These are phyloP conservation scores for Pterula multifida DNA, from an alignment of 1,284 basidiomycete species.

Conservation along the genomic window DNA sequence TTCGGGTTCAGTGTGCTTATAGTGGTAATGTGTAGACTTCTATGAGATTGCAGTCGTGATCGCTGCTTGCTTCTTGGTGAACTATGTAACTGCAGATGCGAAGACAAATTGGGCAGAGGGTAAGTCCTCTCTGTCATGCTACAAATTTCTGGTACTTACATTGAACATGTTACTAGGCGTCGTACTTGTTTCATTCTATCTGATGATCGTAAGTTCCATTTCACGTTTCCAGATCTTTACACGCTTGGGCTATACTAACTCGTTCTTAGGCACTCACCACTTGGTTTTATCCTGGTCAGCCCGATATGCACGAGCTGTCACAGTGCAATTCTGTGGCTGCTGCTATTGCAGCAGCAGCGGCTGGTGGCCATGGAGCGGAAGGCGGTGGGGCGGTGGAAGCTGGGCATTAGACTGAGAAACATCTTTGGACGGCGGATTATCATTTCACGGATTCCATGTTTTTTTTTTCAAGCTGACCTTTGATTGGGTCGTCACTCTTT, in stretches of 20 bases:
- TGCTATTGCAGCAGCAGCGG: not conserved
- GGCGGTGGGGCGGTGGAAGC: not conserved
- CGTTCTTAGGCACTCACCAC: constrained; percentile 31
- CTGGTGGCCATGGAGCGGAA: not conserved
- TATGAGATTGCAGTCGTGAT: constrained; percentile 52
- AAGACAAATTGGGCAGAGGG: constrained; percentile 65
- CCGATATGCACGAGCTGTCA: constrained; percentile 23
- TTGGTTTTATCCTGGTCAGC: constrained; percentile 43
- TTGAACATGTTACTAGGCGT: not conserved
- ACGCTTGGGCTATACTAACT: constrained; percentile 12
- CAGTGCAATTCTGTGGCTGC: constrained; percentile 13
- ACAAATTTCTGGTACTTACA: constrained; percentile 2
- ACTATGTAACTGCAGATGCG: constrained; percentile 56
- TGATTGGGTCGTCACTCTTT: too few relatives aligned
- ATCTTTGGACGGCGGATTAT: too few relatives aligned
- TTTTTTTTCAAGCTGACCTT: too few relatives aligned
- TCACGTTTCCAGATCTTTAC: constrained; percentile 1
- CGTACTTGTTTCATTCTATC: not conserved
- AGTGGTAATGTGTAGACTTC: constrained; percentile 19
- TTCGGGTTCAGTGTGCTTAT: constrained; percentile 15
- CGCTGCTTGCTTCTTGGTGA: constrained; percentile 55
- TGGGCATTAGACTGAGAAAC: too few relatives aligned
- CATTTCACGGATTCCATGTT: too few relatives aligned
- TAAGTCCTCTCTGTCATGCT: constrained; percentile 34
- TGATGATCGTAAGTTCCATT: constrained; percentile 13